Conservation (phyloP, 768 basidiomycete species). For the Rhizopogon vinicolor region DNA sequence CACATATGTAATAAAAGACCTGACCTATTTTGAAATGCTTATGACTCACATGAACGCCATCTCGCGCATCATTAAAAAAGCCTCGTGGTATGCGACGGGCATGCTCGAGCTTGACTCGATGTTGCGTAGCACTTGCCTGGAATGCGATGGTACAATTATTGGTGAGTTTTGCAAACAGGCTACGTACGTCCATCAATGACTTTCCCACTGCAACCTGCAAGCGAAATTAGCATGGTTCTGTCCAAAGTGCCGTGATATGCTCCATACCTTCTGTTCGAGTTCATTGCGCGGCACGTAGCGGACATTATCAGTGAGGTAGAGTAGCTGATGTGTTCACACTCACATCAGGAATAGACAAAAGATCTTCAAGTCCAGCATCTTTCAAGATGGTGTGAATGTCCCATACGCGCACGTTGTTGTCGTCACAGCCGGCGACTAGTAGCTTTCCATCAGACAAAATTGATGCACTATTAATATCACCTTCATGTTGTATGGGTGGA, state of each 20-base stretch:
- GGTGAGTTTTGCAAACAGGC: no score
- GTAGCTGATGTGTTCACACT: neutral
- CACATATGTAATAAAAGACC: neutral
- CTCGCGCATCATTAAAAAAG: neutral
- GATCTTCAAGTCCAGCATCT: neutral
- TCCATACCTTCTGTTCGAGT: neutral
- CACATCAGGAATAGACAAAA: no score
- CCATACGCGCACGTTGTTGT: neutral
- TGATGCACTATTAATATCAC: neutral
- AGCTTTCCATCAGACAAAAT: neutral
- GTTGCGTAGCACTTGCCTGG: neutral
- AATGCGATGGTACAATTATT: neutral
- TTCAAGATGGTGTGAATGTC: neutral
- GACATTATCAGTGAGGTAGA: neutral
- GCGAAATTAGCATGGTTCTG: no score
- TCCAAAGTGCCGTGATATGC: no score
- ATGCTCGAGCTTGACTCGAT: neutral
- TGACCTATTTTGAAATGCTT: no score
- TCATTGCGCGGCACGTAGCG: neutral
- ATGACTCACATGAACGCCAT: neutral
- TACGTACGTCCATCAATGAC: no score
- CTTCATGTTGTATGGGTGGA: neutral
- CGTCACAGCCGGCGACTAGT: neutral
- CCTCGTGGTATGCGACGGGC: neutral
- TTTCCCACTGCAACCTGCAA: no score